Base-by-base conservation (phyloP, 768 basidiomycete genomes). In the Pilatotrama ljubarskyi region DNA sequence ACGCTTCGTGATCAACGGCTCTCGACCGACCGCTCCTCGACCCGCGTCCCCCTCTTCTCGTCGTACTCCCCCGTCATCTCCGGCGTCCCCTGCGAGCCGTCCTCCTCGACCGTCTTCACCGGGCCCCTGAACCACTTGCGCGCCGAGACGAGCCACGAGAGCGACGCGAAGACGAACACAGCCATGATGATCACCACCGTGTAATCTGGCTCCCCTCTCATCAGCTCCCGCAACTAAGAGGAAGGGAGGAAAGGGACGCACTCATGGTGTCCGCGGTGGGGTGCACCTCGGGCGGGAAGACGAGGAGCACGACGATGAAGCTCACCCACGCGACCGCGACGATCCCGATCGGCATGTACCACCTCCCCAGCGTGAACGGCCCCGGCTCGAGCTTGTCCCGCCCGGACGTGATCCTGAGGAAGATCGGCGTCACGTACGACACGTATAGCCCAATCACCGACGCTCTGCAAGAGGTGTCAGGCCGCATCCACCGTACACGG, bases 51-150 rank as follows among this genome's bases (percentile, higher is more conserved):
- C 22, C 58, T 48, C 51, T 62, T 64, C 58, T 64, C 61, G 5
- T 62, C 59, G 11, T 51, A 57, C 20, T 40, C 54, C 13, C 42
- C 26, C 29, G 48, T 18, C 0, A n/a, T 9, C 1, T 18, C 13
- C 15, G 5, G 4, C 29, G 4, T 32, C 29, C 10, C 29, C 29
- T 49, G n/a, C n/a, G n/a, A n/a, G n/a, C n/a, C 44, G 20, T 25
- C 22, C 18, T 55, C 58, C 20, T 64, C 61, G n/a, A 66, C 51
- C 52, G 79, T 89, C 63, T 74, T 72, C 49, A 89, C 75, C 17
- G 88, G 88, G 0, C 88, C 88, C 22, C 73, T 78, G 74, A 90
- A 90, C 88, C 88, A 90, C 58, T 85, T 82, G 36, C 73, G 82
- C 0, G 88, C 88, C 22, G 87, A 88, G 4, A 85, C 32, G 6